Evolutionary conservation across 176 grass and related monocot genomes (phyloP), one percentile per base, ranked within the genome.

Genomic region (Zizania latifolia): DNA sequence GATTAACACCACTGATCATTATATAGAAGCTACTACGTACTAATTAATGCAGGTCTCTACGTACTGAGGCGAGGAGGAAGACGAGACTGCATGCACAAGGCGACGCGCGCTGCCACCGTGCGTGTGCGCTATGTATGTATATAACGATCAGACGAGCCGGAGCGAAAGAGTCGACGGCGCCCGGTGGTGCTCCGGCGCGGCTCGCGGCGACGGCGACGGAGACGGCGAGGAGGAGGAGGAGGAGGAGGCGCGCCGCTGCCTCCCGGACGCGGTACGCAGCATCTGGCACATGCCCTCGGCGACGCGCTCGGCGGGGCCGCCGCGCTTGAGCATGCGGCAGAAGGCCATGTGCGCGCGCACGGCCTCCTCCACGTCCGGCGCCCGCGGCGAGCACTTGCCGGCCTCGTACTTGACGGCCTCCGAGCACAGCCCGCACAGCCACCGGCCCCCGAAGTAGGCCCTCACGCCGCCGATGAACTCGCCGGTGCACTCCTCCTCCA

Each of bases 231-330:
- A 34, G 2, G 32, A 34, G 11, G 4, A 1, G 76, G 3, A 2
- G 32, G 15, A 8, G 23, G 40, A 11, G 32, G 2, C 3, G 6
- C 32, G 32, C 32, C 44, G 33, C 45, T 50, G 12, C 62, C 70
- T 83, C 38, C 81, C 57, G 2, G 77, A 83, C 16, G 81, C 87
- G 19, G 76, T 84, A 63, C 90, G 78, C 58, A 93, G 86, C 82
- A 93, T 81, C 53, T 93, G 85, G 24, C 90, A 60, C 94, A 97
- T 97, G 70, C 91, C 94, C 26, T 93, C 84, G 29, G 91, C 86
- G 46, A 97, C 88, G 65, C 80, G 83, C 8, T 76, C 82, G 0
- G 94, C 91, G 0, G 86, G 94, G 15, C 87, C 89, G 2, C 53
- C 65, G 45, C 63, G 11, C 56, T 67, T 74, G 68, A 90, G 76